Evolutionary conservation across 2,329 filamentous ascomycete genomes (phyloP).

Genomic region (Didymella glomerata): DNA sequence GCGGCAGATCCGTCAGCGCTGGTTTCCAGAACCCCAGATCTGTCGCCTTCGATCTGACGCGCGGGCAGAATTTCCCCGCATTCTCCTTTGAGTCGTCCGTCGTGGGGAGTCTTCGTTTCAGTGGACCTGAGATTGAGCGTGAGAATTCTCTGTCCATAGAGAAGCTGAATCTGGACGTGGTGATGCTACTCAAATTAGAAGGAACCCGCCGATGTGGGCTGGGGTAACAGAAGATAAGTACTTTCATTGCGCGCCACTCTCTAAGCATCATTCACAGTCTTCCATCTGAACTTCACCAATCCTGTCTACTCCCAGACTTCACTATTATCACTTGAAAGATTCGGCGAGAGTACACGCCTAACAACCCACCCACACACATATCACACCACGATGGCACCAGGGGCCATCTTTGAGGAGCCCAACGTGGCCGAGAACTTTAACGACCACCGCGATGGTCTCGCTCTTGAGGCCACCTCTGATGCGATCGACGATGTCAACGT

Average conservation of each 20-base stretch:
- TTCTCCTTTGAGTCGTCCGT: constrained; percentile 21
- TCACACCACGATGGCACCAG: constrained; percentile 55
- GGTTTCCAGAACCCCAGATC: constrained; percentile 34
- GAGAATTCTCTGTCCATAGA: constrained; percentile 24
- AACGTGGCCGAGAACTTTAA: constrained; percentile 56
- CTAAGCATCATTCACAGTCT: constrained; percentile 5
- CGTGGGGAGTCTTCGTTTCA: constrained; percentile 27
- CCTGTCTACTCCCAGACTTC: not conserved
- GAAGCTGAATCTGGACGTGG: constrained; percentile 9
- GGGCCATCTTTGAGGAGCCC: constrained; percentile 54
- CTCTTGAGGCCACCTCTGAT: constrained; percentile 67
- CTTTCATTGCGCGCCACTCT: constrained; percentile 12
- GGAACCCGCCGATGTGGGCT: constrained; percentile 28
- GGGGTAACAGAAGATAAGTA: constrained; percentile 32
- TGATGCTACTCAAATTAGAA: constrained; percentile 15
- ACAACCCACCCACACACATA: constrained; percentile 20
- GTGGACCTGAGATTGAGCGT: constrained; percentile 33
- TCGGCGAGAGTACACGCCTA: constrained; percentile 22
- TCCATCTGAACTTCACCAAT: not conserved
- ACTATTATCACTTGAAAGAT: constrained; percentile 9
- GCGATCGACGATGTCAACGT: constrained; percentile 68
- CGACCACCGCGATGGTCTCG: constrained; percentile 63
- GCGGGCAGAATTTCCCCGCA: constrained; percentile 45
- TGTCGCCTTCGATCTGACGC: constrained; percentile 10
- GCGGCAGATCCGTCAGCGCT: constrained; percentile 22